Percentiles rank a stretch among this genome's conserved stretches.
These are phyloP conservation scores for Cyclocybe cylindracea DNA, from an alignment of 768 basidiomycete species.

Conservation along the genomic window DNA sequence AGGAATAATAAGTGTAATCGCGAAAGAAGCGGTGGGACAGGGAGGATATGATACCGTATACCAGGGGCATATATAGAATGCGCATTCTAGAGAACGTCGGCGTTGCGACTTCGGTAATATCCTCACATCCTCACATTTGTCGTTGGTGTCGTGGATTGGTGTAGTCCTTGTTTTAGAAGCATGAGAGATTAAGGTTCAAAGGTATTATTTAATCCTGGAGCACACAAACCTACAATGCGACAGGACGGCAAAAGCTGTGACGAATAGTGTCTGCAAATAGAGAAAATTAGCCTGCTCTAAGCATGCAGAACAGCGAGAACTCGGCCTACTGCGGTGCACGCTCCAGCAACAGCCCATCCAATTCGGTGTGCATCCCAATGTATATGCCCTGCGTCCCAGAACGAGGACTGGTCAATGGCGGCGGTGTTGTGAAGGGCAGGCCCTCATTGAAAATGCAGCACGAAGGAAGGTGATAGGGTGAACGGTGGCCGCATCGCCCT, in stretches of 20 bases:
- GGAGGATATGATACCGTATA: conserved; percentile 84
- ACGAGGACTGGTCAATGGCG: conserved; percentile 53
- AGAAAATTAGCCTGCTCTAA: not conserved
- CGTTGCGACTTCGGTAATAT: not conserved
- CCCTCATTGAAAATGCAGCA: not conserved
- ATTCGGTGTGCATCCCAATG: conserved; percentile 68
- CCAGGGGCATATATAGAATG: conserved; percentile 81
- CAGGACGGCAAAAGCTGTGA: conserved; percentile 55
- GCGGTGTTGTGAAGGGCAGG: conserved; percentile 57
- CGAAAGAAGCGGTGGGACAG: conserved; percentile 86
- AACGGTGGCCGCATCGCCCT: too few relatives aligned
- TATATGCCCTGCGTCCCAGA: conserved; percentile 44
- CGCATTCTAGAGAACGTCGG: conserved; percentile 48
- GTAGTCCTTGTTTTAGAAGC: conserved; percentile 55
- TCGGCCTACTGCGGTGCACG: conserved; percentile 54
- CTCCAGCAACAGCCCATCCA: conserved; percentile 75
- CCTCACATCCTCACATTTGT: conserved; percentile 59
- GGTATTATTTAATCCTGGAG: not conserved
- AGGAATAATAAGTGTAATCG: conserved; percentile 61
- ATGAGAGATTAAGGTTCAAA: not conserved
- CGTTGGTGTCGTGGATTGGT: conserved; percentile 72
- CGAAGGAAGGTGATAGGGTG: too few relatives aligned
- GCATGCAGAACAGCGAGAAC: not conserved
- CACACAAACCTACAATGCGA: conserved; percentile 63
- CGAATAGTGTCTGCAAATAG: conserved; percentile 52